Base-by-base conservation (phyloP, 2,329 filamentous ascomycete genomes). In the Elsinoe necatrix region DNA sequence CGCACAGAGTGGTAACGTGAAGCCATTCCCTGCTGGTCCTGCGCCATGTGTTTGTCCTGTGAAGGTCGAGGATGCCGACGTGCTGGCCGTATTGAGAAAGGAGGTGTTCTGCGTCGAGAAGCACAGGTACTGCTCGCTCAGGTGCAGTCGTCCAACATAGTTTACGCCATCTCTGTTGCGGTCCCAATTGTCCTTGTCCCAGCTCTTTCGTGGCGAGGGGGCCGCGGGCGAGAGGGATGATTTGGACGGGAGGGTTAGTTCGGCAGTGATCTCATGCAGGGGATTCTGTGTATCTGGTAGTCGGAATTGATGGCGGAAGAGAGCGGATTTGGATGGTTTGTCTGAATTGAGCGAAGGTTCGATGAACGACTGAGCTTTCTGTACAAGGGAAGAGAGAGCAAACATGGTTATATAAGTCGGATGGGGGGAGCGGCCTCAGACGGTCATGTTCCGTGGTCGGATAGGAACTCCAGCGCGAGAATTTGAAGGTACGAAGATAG, bases 271-370 rank as follows among this genome's bases (percentile, higher is more conserved):
- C 77, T 98, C 93, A 74, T 95, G 90, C 58, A 97, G 80, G 57
- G 93, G 93, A 61, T 87, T 91, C 73, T 98, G 92, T 37, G 89
- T 86, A 67, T 89, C 84, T 45, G 93, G 93, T 31, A 98, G 85
- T 63, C 93, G 89, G 76, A 98, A 98, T 73, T 98, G 93, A 71
- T 87, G 86, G 75, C 93, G 90, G 76, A 97, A 98, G 58, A 97
- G 82, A 54, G 87, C 86, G 57, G 90, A 84, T 75, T 96, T 97
- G 68, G 91, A 92, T 51, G 91, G 90, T 61, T 81, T 82, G 72
- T 93, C 88, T 58, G 85, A 82, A 66, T 84, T 81, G 63, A 85
- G 83, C 59, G 88, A 79, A 55, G 90, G 88, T 72, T 96, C 92
- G 75, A 96, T 95, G 73, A 95, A 80, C 74, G 91, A 89, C 78